Percentiles rank a stretch among this genome's conserved stretches.
Conservation (phyloP, 106 monocot genomes). For the Dendrobium officinale region DNA sequence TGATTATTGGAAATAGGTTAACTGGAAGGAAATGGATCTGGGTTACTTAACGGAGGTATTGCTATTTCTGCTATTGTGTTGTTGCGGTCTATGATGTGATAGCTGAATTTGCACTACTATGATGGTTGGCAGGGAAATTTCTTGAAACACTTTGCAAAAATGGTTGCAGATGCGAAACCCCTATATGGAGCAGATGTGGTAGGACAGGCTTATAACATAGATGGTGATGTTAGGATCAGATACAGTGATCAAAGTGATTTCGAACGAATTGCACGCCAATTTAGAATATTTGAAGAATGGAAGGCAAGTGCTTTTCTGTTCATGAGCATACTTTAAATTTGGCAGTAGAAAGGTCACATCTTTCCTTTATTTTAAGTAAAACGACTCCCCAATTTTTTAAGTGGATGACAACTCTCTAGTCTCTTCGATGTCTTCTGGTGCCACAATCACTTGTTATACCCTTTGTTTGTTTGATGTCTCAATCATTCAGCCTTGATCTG, state of each 20-base stretch:
- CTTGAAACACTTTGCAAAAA: conserved; percentile 54
- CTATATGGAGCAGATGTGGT: conserved; percentile 49
- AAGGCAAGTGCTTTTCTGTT: conserved; percentile 44
- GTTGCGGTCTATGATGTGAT: neutral
- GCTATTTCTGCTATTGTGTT: neutral
- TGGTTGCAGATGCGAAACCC: conserved; percentile 58
- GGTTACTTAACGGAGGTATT: conserved; percentile 77
- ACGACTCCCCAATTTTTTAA: neutral
- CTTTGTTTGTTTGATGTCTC: neutral
- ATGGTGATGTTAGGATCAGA: conserved; percentile 69
- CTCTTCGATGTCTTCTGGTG: neutral
- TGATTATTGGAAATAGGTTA: conserved; percentile 34
- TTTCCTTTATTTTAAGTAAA: too few relatives aligned
- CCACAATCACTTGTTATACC: neutral
- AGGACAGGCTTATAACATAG: conserved; percentile 53
- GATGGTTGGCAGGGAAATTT: conserved; percentile 52
- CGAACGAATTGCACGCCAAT: conserved; percentile 80
- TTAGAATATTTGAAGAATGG: conserved; percentile 99
- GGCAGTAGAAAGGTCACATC: too few relatives aligned
- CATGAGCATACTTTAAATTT: neutral
- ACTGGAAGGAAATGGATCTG: conserved; percentile 83
- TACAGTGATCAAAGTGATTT: conserved; percentile 71
- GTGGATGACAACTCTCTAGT: too few relatives aligned
- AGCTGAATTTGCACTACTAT: neutral
- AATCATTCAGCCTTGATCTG: neutral